These are phyloP conservation scores for Fusarium irregulare DNA, from an alignment of 2,329 filamentous ascomycete genomes.

Conservation along the genomic window DNA sequence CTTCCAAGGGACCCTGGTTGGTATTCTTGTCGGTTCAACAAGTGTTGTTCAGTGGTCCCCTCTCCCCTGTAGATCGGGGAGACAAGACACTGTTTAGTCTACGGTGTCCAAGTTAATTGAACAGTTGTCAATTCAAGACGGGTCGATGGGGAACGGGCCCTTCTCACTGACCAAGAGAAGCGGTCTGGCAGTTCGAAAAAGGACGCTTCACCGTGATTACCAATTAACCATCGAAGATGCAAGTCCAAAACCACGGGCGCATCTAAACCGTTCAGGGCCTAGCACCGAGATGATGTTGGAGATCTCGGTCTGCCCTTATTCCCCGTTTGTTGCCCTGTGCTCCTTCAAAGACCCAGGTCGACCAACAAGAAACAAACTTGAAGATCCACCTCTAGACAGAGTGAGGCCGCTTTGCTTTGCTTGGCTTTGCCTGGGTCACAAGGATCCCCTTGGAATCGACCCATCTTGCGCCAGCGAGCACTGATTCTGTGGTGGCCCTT, in stretches of 20 bases:
- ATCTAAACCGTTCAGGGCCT: conserved; percentile 20
- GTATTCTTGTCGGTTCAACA: conserved; percentile 9
- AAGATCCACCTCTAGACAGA: conserved; percentile 35
- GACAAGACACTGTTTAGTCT: conserved; percentile 34
- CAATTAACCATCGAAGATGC: conserved; percentile 25
- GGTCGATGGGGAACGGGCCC: conserved; percentile 42
- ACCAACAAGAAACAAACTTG: conserved; percentile 34
- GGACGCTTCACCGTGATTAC: conserved; percentile 32
- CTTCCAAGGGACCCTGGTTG: conserved; percentile 12
- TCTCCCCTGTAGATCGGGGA: conserved; percentile 15
- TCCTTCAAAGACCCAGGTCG: conserved; percentile 8
- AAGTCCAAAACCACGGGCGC: conserved; percentile 39
- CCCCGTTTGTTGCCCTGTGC: conserved; percentile 19
- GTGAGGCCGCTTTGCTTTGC: conserved; percentile 33
- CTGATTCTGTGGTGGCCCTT: conserved; percentile 43
- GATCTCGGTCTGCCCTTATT: conserved; percentile 17
- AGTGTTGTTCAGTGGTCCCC: conserved; percentile 2
- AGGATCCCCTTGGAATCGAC: conserved; percentile 35
- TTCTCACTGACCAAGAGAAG: conserved; percentile 32
- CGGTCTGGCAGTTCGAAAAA: conserved; percentile 40
- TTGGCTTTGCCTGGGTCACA: conserved; percentile 18
- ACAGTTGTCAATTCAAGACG: conserved; percentile 38
- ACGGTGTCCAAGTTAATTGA: background rate
- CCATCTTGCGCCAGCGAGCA: conserved; percentile 39
- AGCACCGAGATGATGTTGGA: conserved; percentile 38